phyloP scores from a whole-genome alignment of 345 rosid genomes.

The Gossypium mustelinum region DNA sequence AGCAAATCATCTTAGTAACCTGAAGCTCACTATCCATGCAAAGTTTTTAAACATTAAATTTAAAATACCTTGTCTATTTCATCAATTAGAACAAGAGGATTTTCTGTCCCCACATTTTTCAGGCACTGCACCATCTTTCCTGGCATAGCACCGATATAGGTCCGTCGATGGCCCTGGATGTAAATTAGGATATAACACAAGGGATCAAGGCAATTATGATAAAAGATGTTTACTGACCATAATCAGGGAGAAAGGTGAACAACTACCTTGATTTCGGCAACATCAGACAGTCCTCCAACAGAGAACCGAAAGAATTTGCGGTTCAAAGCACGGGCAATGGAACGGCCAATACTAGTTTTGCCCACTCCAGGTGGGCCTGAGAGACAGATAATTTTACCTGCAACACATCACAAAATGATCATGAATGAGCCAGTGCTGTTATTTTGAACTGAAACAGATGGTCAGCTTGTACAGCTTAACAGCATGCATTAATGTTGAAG shows the following conservation, averaged over 20 bases:
- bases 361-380: conserved; percentile 99
- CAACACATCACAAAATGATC: conserved; percentile 19
- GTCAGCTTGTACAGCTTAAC: background rate
- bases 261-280: conserved; percentile 96
- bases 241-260: conserved; percentile 1
- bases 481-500: background rate
- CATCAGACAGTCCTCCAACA: conserved; percentile 97
- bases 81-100: conserved; percentile 97
- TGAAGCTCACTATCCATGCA: conserved; percentile 5
- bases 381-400: conserved; percentile 98
- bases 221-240: background rate
- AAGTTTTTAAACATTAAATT: background rate
- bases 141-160: conserved; percentile 99
- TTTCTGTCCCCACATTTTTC: conserved; percentile 95
- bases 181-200: conserved; percentile 20
- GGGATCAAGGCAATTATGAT: background rate
- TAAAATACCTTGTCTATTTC: conserved; percentile 91
- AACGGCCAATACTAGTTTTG: conserved; percentile 97
- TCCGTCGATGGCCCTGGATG: conserved; percentile 94
- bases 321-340: conserved; percentile 94
- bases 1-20: background rate
- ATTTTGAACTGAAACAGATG: background rate
- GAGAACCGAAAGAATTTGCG: conserved; percentile 94
- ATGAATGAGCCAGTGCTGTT: conserved; percentile 13
- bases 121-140: conserved; percentile 99